A percentile compares a stretch with the other conserved stretches of the same genome.
Evolutionary conservation across 139 green algal genomes (phyloP).

Genomic region (Pleodorina starrii): DNA sequence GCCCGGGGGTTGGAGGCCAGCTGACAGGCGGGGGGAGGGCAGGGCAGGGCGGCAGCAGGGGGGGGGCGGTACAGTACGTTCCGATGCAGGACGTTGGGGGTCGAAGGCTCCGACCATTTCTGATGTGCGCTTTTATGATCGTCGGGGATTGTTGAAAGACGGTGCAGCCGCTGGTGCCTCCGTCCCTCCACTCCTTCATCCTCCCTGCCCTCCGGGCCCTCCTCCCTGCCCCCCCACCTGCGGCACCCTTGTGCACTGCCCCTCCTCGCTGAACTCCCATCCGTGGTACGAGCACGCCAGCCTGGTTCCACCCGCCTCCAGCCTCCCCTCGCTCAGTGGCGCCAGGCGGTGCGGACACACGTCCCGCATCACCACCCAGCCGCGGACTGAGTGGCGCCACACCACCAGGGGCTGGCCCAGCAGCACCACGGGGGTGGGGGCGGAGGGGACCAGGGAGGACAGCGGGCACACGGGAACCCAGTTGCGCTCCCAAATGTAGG

Average conservation of each 20-base stretch:
- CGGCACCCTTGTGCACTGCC: constrained; percentile 63
- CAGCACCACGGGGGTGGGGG: constrained; percentile 43
- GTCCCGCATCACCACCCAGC: constrained; percentile 15
- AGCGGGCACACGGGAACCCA: constrained; percentile 37
- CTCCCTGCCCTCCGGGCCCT: background rate
- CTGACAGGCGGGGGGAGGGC: too few species aligned
- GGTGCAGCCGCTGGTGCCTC: too few species aligned
- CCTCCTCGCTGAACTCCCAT: constrained; percentile 63
- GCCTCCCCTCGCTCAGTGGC: constrained; percentile 72
- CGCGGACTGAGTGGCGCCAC: constrained; percentile 41
- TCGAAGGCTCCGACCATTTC: too few species aligned
- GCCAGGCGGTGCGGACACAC: constrained; percentile 61
- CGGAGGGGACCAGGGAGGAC: constrained; percentile 29
- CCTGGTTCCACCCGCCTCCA: constrained; percentile 66
- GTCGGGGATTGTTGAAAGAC: too few species aligned
- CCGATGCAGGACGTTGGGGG: too few species aligned
- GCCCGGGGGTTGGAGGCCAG: background rate
- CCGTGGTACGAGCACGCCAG: constrained; percentile 65
- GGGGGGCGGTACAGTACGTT: too few species aligned
- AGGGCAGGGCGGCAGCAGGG: too few species aligned
- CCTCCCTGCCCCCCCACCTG: constrained; percentile 46
- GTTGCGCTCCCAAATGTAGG: too few species aligned
- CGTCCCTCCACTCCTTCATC: background rate
- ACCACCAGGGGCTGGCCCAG: constrained; percentile 58
- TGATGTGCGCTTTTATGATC: too few species aligned